Evolutionary conservation across 805 yeast species (phyloP), one percentile per base, ranked within the genome.

Genomic region (Teunomyces pallodes): DNA sequence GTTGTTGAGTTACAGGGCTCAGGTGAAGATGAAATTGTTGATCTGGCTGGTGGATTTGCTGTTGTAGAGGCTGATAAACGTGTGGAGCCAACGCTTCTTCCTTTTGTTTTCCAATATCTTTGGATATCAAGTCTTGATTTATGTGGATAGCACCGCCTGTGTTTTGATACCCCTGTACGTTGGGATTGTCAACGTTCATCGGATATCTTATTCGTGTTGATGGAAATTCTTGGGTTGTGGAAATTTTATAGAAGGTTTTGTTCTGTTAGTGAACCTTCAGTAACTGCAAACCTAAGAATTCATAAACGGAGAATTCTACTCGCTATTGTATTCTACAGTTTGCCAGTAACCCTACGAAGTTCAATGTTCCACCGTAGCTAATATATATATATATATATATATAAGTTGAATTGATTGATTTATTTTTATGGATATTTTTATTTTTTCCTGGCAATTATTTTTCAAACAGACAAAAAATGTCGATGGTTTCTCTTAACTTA

Each of bases 311-410:
- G 16, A 38, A 26, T 24, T 6, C 10, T n/a, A 20, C 29, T 38
- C 17, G 30, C 10, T 38, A 26, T 38, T 38, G 41, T 38, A 38
- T 38, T 26, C 41, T 38, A 38, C 41, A 20, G 41, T 38, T 36
- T 20, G 41, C 41, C 26, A 38, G 41, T 9, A n/a, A 38, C 14
- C 9, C 41, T 26, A 12, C 17, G 30, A 26, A 26, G 41, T 24
- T 38, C 41, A 38, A 38, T 38, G 41, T 38, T 38, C 41, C 41
- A 38, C 41, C n/a, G 41, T 38, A 24, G 17, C 41, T 26, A 38
- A 38, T 38, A 38, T 38, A 17, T 17, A 16, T 16, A 16, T 16
- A 16, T 16, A n/a, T n/a, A n/a, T n/a, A n/a, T n/a, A 38, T 38
- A 24, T 38, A 36, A 36, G 41, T 20, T 38, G 41, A 13, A 38